Conservation (phyloP, 2,329 filamentous ascomycete genomes). For the Cryphonectria nitschkei region DNA sequence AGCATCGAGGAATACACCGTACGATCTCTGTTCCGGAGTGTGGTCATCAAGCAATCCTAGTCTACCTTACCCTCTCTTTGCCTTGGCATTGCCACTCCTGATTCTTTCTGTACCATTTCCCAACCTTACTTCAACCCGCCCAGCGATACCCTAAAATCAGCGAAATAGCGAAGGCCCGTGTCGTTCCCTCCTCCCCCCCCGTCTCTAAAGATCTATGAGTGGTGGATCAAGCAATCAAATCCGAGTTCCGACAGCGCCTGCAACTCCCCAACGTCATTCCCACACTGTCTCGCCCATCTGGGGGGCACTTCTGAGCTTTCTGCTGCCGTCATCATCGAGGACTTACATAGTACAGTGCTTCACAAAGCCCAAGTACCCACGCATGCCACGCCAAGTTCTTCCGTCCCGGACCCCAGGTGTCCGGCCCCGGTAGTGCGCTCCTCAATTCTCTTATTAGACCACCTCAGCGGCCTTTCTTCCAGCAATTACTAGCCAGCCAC, state of each 20-base stretch:
- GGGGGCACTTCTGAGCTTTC: neutral
- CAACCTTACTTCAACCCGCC: neutral
- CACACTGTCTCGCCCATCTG: slow-evolving; percentile 6
- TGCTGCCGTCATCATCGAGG: slow-evolving; percentile 5
- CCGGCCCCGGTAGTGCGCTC: slow-evolving; percentile 6
- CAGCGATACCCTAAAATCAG: slow-evolving; percentile 7
- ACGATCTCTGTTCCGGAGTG: neutral
- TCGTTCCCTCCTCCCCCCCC: neutral
- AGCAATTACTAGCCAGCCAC: neutral
- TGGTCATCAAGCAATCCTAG: neutral
- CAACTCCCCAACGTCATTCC: slow-evolving; percentile 23
- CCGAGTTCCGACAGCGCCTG: slow-evolving; percentile 18
- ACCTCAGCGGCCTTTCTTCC: neutral
- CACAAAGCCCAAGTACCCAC: neutral
- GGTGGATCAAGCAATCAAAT: slow-evolving; percentile 30
- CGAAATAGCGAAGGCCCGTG: slow-evolving; percentile 16
- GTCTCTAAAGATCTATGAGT: slow-evolving; percentile 14
- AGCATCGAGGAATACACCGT: slow-evolving; percentile 8
- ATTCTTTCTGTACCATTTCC: neutral
- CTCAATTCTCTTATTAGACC: slow-evolving; percentile 15
- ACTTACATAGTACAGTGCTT: neutral
- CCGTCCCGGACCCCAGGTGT: slow-evolving; percentile 11
- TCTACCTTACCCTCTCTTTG: neutral
- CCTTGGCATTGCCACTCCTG: neutral
- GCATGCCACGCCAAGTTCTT: slow-evolving; percentile 8